Conservation (phyloP, 2,329 filamentous ascomycete genomes). For the Aspergillus sp. region DNA sequence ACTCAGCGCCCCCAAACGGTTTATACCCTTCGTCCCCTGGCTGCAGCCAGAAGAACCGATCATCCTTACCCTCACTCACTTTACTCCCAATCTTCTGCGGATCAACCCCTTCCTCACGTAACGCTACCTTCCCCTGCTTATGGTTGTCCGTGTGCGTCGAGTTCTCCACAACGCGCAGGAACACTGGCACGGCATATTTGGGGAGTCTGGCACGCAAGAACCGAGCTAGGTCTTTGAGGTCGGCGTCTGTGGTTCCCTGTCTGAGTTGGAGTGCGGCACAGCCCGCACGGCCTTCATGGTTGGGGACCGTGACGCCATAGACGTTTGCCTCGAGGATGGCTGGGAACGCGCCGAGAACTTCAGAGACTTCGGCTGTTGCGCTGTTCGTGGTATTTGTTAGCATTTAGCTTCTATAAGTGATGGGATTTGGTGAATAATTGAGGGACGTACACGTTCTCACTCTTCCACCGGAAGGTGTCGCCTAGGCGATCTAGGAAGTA, state of each 20-base stretch:
- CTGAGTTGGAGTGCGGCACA: slow-evolving; percentile 60
- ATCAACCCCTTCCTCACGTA: slow-evolving; percentile 67
- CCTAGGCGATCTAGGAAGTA: slow-evolving; percentile 70
- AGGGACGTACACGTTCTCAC: slow-evolving; percentile 60
- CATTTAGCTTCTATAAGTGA: neutral
- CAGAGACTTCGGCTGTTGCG: slow-evolving; percentile 64
- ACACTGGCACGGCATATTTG: slow-evolving; percentile 73
- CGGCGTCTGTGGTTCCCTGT: slow-evolving; percentile 43
- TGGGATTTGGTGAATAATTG: too few species aligned
- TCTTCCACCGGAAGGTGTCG: slow-evolving; percentile 75
- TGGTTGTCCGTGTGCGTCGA: slow-evolving; percentile 60
- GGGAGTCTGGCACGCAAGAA: slow-evolving; percentile 63
- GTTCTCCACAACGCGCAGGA: slow-evolving; percentile 61
- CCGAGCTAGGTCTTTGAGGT: slow-evolving; percentile 60
- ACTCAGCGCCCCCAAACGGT: slow-evolving; percentile 59
- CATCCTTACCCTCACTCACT: slow-evolving; percentile 43
- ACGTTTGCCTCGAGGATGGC: slow-evolving; percentile 67
- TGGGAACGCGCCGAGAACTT: slow-evolving; percentile 60
- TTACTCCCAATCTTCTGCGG: slow-evolving; percentile 48
- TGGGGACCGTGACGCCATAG: slow-evolving; percentile 65
- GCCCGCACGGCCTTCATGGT: slow-evolving; percentile 68
- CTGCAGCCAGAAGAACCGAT: slow-evolving; percentile 54
- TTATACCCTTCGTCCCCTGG: slow-evolving; percentile 55
- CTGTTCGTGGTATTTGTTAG: slow-evolving; percentile 13
- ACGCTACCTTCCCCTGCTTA: slow-evolving; percentile 75